Evolutionary conservation across 2,329 filamentous ascomycete genomes (phyloP).

Genomic region (Xylaria sp.): DNA sequence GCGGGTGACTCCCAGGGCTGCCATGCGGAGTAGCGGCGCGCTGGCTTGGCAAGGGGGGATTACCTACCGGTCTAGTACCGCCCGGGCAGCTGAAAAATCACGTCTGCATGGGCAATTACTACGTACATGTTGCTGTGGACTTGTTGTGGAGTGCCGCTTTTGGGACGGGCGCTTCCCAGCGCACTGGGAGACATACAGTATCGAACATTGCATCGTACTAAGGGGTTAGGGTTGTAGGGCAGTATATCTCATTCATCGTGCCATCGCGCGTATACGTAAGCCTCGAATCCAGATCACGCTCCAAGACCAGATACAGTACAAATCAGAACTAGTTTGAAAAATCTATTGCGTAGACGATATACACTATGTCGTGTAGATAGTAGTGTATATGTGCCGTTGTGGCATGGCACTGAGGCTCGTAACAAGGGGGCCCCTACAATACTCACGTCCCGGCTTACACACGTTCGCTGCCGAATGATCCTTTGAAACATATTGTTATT

Average conservation of each 20-base stretch:
- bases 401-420: background rate
- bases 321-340: too few species aligned
- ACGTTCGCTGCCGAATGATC: too few species aligned
- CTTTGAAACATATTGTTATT: constrained; percentile 5
- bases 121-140: constrained; percentile 15
- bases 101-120: constrained; percentile 14
- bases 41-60: constrained; percentile 19
- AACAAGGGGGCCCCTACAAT: background rate
- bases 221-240: constrained; percentile 14
- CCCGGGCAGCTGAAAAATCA: constrained; percentile 26
- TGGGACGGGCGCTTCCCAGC: constrained; percentile 23
- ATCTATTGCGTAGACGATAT: too few species aligned
- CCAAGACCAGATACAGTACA: too few species aligned
- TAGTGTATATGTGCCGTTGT: background rate
- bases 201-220: constrained; percentile 20
- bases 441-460: background rate
- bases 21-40: constrained; percentile 27
- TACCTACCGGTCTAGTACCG: constrained; percentile 2
- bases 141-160: constrained; percentile 25
- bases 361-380: too few species aligned
- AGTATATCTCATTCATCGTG: constrained; percentile 1
- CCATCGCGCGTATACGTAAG: background rate
- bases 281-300: too few species aligned
- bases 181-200: constrained; percentile 24
- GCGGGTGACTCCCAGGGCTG: constrained; percentile 18